Evolutionary conservation across 495 filamentous ascomycete genomes (phyloP), one percentile per base, ranked within the genome.

Genomic region (Xylaria longipes): DNA sequence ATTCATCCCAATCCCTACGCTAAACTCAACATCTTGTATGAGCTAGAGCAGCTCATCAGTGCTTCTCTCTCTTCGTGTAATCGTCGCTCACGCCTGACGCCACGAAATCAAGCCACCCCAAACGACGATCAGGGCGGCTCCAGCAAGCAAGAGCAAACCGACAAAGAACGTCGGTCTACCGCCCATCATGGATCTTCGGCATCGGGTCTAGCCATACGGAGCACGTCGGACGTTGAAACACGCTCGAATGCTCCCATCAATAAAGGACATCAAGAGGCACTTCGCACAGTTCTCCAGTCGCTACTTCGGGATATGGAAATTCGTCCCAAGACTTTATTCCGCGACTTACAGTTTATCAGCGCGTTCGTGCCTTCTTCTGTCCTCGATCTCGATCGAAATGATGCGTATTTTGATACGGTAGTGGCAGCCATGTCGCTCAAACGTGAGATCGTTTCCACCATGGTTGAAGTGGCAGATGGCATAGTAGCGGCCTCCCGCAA

Each of bases 261-360:
- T 77, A 89, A 87, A n/a, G 84, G 76, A 73, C 92, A 83, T 78
- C 89, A 87, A 25, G 91, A 94, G 68, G 88, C 89, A 79, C 94
- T 97, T 31, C 90, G 95, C 39, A 89, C 92, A 58, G 88, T 94
- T 9, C 82, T 99, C 1, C 91, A 94, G 66, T 86, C 88, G 7
- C 87, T 99, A 20, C 94, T 99, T 80, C 88, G 91, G 52, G 89
- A 94, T 75, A 80, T 88, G 6, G 87, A 91, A 15, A 87, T 95
- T 68, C 91, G 96, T 56, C 95, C 96, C 0, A 93, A 92, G 80
- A 95, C 95, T 0, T 86, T 99, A 1, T 98, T 97, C 85, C 93
- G 96, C 35, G 96, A 99, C 78, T 83, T 99, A 11, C 96, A 99
- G 77, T 97, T 93, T 78, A 97, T 99, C 73, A 94, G 95, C 4